Base-by-base conservation (phyloP, 139 green algal species). In the Trebouxia sp. region DNA sequence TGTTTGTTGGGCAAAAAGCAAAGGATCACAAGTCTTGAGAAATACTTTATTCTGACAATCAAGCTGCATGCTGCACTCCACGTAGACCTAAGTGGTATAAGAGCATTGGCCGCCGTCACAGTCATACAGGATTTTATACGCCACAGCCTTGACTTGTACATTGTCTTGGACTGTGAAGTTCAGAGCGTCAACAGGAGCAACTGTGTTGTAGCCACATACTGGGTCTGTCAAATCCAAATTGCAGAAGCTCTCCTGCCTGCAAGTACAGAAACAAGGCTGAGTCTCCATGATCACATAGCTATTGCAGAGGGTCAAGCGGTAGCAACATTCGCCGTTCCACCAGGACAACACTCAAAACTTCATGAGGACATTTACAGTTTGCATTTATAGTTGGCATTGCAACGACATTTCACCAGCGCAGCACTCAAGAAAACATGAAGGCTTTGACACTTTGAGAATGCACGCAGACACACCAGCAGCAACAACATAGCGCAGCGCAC, bases 91-190 rank as follows among this genome's bases (percentile, higher is more conserved):
- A n/a, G 43, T n/a, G 24, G 62, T 66, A 39, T 65, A 83, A 5
- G 78, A 77, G 79, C 79, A 83, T 12, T 58, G 47, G 14, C 48
- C 48, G 6, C 65, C 79, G n/a, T 53, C 66, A 53, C 79, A 83
- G 35, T 50, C 79, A 0, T 70, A 43, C 47, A 79, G 37, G 20
- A 83, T 70, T 17, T 79, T 83, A 67, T 75, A 83, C 5, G 66
- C 67, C 14, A 72, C 66, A 5, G 79, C 66, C 41, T 79, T 83
- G 66, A 83, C 67, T 43, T 83, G 78, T 32, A 83, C 79, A 30
- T 83, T 78, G 79, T 70, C 48, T 22, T 51, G 47, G 5, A 83
- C 79, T 42, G 43, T 74, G 48, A 83, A 83, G 42, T 28, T 79
- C 35, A 83, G 66, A 11, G 79, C 10, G 2, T 58, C 66, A 26